These are phyloP conservation scores for Neodidymelliopsis sp. DNA, from an alignment of 2,329 filamentous ascomycete species.

Conservation along the genomic window DNA sequence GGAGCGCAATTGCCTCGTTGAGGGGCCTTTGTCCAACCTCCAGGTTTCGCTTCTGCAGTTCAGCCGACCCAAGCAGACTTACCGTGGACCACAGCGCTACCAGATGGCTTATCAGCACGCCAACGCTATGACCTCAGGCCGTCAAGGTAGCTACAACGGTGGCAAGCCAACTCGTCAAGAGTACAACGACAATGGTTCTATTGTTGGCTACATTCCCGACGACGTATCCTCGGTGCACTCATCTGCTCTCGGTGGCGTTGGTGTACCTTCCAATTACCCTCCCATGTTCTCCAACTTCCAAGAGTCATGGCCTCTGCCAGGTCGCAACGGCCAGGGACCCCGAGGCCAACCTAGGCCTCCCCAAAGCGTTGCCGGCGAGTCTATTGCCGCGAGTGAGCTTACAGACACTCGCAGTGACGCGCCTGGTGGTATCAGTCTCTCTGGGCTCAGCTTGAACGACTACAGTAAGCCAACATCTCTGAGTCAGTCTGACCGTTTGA, in stretches of 20 bases:
- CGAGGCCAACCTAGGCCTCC: constrained; percentile 70
- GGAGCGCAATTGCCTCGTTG: constrained; percentile 92
- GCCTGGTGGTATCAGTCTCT: constrained; percentile 86
- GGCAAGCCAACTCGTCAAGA: constrained; percentile 59
- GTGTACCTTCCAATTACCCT: constrained; percentile 83
- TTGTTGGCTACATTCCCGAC: constrained; percentile 94
- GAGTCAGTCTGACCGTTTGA: constrained; percentile 88
- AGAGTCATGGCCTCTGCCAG: constrained; percentile 87
- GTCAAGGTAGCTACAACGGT: constrained; percentile 52
- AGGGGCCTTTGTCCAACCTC: constrained; percentile 94
- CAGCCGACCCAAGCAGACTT: constrained; percentile 89
- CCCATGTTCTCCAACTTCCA: constrained; percentile 96
- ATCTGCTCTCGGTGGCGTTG: constrained; percentile 84
- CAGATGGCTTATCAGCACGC: constrained; percentile 79
- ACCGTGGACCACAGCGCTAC: constrained; percentile 86
- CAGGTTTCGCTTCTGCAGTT: constrained; percentile 96
- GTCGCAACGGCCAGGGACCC: constrained; percentile 69
- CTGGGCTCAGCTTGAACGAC: constrained; percentile 78
- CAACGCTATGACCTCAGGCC: constrained; percentile 63
- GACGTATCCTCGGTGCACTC: constrained; percentile 97
- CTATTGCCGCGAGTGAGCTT: constrained; percentile 87
- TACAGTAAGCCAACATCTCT: constrained; percentile 74
- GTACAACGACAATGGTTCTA: constrained; percentile 80
- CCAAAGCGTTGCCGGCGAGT: constrained; percentile 87
- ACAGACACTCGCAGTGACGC: constrained; percentile 81